phyloP scores from a whole-genome alignment of 345 rosid genomes.

The Psidium friedrichsthalianum region DNA sequence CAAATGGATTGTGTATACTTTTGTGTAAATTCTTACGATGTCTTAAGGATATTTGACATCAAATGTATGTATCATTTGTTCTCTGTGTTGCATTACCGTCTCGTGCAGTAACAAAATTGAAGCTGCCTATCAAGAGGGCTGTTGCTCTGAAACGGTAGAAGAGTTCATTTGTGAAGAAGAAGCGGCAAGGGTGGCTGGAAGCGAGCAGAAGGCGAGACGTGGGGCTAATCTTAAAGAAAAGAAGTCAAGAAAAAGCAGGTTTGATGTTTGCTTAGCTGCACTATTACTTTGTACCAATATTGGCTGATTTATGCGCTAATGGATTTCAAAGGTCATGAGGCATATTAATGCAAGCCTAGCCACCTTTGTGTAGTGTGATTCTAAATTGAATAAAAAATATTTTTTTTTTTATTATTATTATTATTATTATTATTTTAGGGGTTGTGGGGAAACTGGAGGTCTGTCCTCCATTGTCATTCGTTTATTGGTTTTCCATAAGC shows the following conservation, averaged over 20 bases:
- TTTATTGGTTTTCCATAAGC: not conserved
- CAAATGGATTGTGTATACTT: not conserved
- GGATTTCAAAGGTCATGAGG: not conserved
- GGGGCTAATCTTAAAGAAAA: constrained; percentile 62
- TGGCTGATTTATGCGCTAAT: not conserved
- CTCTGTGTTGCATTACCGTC: not conserved
- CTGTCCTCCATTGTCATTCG: not conserved
- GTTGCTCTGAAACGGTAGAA: constrained; percentile 86
- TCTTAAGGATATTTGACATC: not conserved
- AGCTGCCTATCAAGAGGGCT: constrained; percentile 87
- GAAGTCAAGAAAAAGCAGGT: constrained; percentile 94
- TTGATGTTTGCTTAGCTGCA: too few species aligned
- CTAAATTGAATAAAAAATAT: not conserved
- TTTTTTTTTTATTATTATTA: too few species aligned
- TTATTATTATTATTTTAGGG: too few species aligned
- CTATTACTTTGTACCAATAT: not conserved
- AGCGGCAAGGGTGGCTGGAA: constrained; percentile 69
- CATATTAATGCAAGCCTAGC: not conserved
- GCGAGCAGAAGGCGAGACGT: constrained; percentile 73
- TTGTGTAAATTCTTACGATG: not conserved
- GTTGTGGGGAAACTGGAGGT: not conserved
- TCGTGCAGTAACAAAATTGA: constrained; percentile 68
- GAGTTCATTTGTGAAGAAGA: constrained; percentile 95
- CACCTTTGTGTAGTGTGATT: not conserved
- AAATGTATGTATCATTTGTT: not conserved